Evolutionary conservation across 345 rosid genomes (phyloP), one percentile per base, ranked within the genome.

Genomic region (Leavenworthia alabamica): DNA sequence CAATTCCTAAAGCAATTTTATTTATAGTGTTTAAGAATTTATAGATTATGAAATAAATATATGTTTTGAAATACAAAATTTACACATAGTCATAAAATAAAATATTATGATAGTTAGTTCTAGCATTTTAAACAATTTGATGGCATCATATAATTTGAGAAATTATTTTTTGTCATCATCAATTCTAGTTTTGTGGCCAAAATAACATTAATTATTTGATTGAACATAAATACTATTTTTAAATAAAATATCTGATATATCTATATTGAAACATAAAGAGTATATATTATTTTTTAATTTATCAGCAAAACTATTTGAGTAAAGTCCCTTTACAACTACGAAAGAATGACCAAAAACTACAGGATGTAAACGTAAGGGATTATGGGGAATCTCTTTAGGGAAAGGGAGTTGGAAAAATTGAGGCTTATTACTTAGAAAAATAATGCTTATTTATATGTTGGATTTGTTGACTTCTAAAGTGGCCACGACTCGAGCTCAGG

Each of bases 311-410:
- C 3, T 32, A 42, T 53, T 31, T 26, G 10, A 53, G 53, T 17
- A 35, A n/a, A n/a, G n/a, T n/a, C n/a, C n/a, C n/a, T n/a, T n/a
- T n/a, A n/a, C n/a, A n/a, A n/a, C n/a, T n/a, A n/a, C n/a, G n/a
- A n/a, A n/a, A n/a, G n/a, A n/a, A n/a, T n/a, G n/a, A n/a, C n/a
- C n/a, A n/a, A n/a, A n/a, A n/a, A n/a, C n/a, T n/a, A n/a, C n/a
- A n/a, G n/a, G n/a, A 56, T 56, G 64, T 56, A 66, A 66, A 66
- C 64, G 37, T 23, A 56, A 11, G 48, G n/a, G 7, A n/a, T 27
- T 19, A 17, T 11, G 27, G 47, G 47, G 63, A 66, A 27, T 56
- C 64, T 47, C 31, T 3, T 56, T 47, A 47, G 56, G 14, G 39
- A 55, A 65, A 56, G 26, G 40, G 16, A 46, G 49, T 56, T 66